Percentiles rank a stretch among this genome's conserved stretches.
Conservation (phyloP, 495 filamentous ascomycete genomes). For the Talaromyces wortmannii region DNA sequence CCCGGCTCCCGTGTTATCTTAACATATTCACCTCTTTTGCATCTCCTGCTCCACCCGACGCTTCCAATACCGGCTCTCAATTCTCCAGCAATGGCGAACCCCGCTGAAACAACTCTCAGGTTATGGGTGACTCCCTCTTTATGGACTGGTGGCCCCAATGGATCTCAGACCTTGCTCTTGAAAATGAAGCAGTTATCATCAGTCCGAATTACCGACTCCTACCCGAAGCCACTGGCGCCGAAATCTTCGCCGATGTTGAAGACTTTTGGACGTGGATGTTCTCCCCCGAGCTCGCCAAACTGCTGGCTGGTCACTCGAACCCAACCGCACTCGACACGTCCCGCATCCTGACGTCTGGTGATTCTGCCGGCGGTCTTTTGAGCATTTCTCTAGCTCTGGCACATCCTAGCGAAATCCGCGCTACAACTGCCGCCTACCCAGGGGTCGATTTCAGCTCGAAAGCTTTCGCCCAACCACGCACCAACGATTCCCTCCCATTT, state of each 20-base stretch:
- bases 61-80: no score
- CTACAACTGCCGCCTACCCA: conserved; percentile 15
- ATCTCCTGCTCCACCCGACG: no score
- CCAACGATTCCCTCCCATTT: conserved; percentile 3
- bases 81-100: no score
- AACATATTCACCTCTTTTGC: no score
- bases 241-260: conserved; percentile 41
- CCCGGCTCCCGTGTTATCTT: neutral
- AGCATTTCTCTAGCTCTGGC: conserved; percentile 20
- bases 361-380: conserved; percentile 27
- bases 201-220: conserved; percentile 45
- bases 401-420: conserved; percentile 15
- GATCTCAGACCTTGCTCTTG: conserved; percentile 21
- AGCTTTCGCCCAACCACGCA: no score
- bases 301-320: conserved; percentile 15
- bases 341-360: conserved; percentile 20
- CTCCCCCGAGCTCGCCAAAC: conserved; percentile 6
- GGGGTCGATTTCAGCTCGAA: conserved; percentile 8
- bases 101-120: conserved; percentile 8
- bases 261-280: conserved; percentile 46
- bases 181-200: conserved; percentile 31
- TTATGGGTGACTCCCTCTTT: conserved; percentile 22
- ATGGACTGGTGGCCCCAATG: conserved; percentile 23
- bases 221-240: conserved; percentile 37
- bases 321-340: conserved; percentile 14